phyloP scores from a whole-genome alignment of 2,329 filamentous ascomycete species.

The Acephala macrosclerotiorum region DNA sequence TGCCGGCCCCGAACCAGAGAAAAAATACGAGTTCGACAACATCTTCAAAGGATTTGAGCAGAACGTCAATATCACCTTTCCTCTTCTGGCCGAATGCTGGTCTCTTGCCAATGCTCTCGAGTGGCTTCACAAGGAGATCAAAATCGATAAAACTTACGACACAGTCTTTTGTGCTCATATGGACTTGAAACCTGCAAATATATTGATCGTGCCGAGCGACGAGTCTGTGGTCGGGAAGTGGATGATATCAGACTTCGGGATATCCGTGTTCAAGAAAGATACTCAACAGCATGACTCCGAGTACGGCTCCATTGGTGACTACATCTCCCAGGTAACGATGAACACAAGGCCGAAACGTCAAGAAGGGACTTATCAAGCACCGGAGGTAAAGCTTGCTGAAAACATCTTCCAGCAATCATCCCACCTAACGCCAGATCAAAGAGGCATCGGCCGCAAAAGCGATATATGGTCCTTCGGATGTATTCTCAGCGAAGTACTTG shows the following conservation, averaged over 20 bases:
- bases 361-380: constrained; percentile 4
- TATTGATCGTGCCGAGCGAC: background rate
- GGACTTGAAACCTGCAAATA: background rate
- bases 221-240: background rate
- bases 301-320: background rate
- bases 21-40: background rate
- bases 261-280: background rate
- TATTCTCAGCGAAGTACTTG: background rate
- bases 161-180: background rate
- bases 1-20: background rate
- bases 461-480: constrained; percentile 1
- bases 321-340: background rate
- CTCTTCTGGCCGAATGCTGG: background rate
- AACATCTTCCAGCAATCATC: background rate
- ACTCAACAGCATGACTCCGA: background rate
- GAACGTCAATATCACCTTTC: background rate
- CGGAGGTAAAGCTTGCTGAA: background rate
- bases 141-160: background rate
- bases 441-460: background rate
- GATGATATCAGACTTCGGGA: background rate
- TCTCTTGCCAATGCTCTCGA: background rate
- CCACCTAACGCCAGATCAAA: background rate
- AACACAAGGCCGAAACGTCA: background rate
- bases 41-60: background rate
- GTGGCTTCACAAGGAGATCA: background rate